Conservation (phyloP, 768 basidiomycete species). For the Lyophyllum shimeji region DNA sequence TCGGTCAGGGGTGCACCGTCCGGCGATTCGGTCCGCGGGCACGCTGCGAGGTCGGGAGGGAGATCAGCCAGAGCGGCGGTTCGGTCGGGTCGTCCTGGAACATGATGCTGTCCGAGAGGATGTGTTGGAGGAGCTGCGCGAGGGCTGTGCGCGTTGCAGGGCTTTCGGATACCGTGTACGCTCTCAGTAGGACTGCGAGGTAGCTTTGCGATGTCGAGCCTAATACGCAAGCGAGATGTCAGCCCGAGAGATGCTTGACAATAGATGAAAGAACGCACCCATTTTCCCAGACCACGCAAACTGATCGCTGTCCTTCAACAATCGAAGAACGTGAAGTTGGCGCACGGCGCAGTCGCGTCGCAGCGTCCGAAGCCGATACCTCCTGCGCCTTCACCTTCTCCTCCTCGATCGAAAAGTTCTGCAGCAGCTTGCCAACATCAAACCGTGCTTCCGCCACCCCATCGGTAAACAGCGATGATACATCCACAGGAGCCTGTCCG, state of each 20-base stretch:
- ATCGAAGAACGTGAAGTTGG: slow-evolving; percentile 74
- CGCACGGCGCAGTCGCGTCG: slow-evolving; percentile 43
- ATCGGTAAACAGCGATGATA: slow-evolving; percentile 79
- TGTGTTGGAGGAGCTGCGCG: slow-evolving; percentile 51
- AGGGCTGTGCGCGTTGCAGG: slow-evolving; percentile 51
- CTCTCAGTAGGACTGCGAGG: slow-evolving; percentile 69
- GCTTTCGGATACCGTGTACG: slow-evolving; percentile 51
- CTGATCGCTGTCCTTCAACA: slow-evolving; percentile 76
- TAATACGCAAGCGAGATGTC: neutral
- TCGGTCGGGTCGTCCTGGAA: slow-evolving; percentile 80
- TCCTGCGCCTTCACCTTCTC: slow-evolving; percentile 18
- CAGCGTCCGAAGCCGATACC: slow-evolving; percentile 28
- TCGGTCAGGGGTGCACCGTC: slow-evolving; percentile 53
- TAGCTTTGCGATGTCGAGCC: slow-evolving; percentile 58
- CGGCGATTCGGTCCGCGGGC: slow-evolving; percentile 39
- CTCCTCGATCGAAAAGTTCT: slow-evolving; percentile 32
- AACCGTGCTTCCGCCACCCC: slow-evolving; percentile 75
- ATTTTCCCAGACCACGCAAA: slow-evolving; percentile 78
- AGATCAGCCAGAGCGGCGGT: slow-evolving; percentile 69
- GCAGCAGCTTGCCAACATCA: slow-evolving; percentile 80
- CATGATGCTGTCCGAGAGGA: slow-evolving; percentile 72
- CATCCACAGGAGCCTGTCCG: slow-evolving; percentile 79
- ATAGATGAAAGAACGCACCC: slow-evolving; percentile 39
- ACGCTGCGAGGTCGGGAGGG: slow-evolving; percentile 51
- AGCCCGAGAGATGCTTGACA: neutral